These are phyloP conservation scores for Diplodia scrobiculata DNA, from an alignment of 2,329 filamentous ascomycete species.

Conservation along the genomic window DNA sequence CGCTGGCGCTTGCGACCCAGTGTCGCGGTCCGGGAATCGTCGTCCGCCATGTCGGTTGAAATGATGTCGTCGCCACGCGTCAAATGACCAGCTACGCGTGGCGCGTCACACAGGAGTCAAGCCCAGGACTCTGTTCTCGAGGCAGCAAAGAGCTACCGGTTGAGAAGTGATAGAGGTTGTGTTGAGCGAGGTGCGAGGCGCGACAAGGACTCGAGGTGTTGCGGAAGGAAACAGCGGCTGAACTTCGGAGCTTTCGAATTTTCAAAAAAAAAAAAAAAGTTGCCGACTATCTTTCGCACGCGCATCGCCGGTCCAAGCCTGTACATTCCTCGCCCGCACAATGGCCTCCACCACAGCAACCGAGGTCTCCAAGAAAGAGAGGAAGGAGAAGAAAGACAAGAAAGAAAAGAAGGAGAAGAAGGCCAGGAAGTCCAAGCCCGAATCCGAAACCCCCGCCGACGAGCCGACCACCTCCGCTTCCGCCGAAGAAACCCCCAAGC, in stretches of 20 bases:
- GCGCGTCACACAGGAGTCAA: not conserved
- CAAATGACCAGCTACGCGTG: not conserved
- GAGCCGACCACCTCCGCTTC: not conserved
- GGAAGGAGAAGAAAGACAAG: constrained; percentile 30
- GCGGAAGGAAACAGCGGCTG: not conserved
- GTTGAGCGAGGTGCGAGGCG: not conserved
- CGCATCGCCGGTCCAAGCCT: no score
- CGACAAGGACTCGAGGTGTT: not conserved
- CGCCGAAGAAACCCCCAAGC: constrained; percentile 30
- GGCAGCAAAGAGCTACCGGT: not conserved
- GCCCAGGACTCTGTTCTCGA: not conserved
- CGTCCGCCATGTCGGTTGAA: constrained; percentile 20
- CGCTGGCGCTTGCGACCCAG: constrained; percentile 46
- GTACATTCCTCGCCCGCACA: not conserved
- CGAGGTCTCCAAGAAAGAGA: constrained; percentile 19
- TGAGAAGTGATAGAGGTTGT: not conserved
- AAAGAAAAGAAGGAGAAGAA: constrained; percentile 33
- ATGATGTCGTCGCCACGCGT: constrained; percentile 3
- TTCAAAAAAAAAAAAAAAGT: constrained; percentile 19
- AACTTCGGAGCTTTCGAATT: constrained; percentile 1
- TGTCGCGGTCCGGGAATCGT: constrained; percentile 52
- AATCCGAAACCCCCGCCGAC: constrained; percentile 15
- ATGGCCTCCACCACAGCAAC: constrained; percentile 15
- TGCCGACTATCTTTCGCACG: not conserved
- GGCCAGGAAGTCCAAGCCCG: constrained; percentile 18